These are phyloP conservation scores for Chrysoporthe austroafricana DNA, from an alignment of 2,329 filamentous ascomycete species.

Conservation along the genomic window DNA sequence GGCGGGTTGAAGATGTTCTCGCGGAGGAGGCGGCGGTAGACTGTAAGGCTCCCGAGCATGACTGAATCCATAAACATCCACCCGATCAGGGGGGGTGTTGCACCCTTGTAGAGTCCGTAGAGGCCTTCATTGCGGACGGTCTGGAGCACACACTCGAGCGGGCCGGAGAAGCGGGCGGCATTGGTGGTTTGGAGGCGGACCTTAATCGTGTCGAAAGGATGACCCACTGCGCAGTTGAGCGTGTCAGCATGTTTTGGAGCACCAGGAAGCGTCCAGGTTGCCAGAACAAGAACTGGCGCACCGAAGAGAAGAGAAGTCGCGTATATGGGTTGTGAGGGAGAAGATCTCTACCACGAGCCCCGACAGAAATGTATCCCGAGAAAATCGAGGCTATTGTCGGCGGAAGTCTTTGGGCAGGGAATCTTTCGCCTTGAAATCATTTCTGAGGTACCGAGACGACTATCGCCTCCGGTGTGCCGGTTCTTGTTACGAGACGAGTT, in stretches of 20 bases:
- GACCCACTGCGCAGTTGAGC: constrained; percentile 52
- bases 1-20: constrained; percentile 74
- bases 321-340: neutral
- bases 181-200: constrained; percentile 90
- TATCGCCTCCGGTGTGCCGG: too few species aligned
- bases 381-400: too few species aligned
- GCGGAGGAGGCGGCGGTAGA: constrained; percentile 84
- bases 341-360: too few species aligned
- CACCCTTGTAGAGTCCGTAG: constrained; percentile 89
- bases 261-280: neutral
- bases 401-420: too few species aligned
- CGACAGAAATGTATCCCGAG: too few species aligned
- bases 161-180: constrained; percentile 77
- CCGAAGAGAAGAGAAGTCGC: neutral
- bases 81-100: constrained; percentile 86
- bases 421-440: too few species aligned
- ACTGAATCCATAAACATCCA: constrained; percentile 95
- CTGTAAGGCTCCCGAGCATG: constrained; percentile 89
- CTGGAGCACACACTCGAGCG: constrained; percentile 81
- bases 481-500: neutral
- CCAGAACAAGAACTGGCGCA: too few species aligned
- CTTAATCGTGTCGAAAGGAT: constrained; percentile 94
- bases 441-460: too few species aligned
- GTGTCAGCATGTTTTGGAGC: neutral
- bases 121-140: constrained; percentile 87